Evolutionary conservation across 805 yeast species (phyloP).

Genomic region (Ogataea polymorpha): DNA sequence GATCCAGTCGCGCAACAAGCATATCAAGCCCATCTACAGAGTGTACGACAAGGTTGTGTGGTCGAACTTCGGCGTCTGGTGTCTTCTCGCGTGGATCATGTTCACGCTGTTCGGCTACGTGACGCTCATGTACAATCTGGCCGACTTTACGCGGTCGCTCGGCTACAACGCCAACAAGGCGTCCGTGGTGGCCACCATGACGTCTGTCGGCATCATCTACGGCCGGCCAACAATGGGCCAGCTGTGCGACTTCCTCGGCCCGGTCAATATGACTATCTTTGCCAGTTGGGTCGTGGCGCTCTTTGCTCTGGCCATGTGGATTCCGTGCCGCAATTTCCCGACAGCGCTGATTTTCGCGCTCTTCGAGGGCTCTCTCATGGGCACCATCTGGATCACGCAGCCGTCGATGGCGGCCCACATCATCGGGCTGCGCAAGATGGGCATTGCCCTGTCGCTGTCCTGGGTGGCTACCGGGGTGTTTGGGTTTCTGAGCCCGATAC

Average conservation of each 20-base stretch:
- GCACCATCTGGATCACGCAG: conserved; percentile 54
- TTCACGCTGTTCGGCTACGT: conserved; percentile 61
- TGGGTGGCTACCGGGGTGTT: conserved; percentile 52
- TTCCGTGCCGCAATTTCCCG: conserved; percentile 55
- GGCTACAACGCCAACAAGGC: conserved; percentile 57
- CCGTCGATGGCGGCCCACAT: conserved; percentile 51
- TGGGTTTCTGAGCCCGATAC: conserved; percentile 56
- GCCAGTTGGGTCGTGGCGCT: conserved; percentile 39
- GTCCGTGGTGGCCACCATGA: conserved; percentile 57
- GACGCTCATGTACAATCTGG: conserved; percentile 53
- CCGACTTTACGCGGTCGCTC: conserved; percentile 56
- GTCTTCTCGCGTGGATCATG: conserved; percentile 38
- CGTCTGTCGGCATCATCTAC: conserved; percentile 51
- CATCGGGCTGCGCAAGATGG: conserved; percentile 51
- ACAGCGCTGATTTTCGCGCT: conserved; percentile 52
- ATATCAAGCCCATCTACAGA: conserved; percentile 35
- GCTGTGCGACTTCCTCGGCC: conserved; percentile 49
- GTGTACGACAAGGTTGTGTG: conserved; percentile 42
- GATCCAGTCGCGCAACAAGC: conserved; percentile 37
- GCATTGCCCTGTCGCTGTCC: conserved; percentile 43
- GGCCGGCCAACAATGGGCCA: conserved; percentile 58
- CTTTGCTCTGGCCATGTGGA: conserved; percentile 50
- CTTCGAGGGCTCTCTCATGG: conserved; percentile 56
- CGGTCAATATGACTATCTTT: conserved; percentile 43
- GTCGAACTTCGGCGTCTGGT: conserved; percentile 34